These are phyloP conservation scores for Lyophyllum atratum DNA, from an alignment of 768 basidiomycete genomes.

Conservation along the genomic window DNA sequence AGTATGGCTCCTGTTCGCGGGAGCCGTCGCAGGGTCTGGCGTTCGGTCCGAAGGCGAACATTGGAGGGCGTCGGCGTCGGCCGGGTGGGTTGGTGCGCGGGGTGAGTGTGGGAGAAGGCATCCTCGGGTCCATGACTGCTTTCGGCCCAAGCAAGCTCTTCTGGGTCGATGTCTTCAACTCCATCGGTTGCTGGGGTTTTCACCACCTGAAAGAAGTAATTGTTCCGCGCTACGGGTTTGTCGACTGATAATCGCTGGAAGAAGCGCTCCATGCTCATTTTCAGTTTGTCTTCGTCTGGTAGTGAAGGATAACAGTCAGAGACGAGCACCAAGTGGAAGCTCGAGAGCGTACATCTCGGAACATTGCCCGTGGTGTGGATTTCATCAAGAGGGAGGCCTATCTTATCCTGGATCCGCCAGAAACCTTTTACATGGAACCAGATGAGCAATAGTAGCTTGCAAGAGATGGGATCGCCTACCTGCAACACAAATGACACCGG, in stretches of 20 bases:
- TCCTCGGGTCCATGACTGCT: constrained; percentile 35
- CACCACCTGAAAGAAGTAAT: constrained; percentile 50
- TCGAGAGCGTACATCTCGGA: constrained; percentile 59
- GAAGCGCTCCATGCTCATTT: constrained; percentile 67
- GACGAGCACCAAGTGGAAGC: not conserved
- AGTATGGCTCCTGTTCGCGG: constrained; percentile 63
- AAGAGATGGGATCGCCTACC: constrained; percentile 37
- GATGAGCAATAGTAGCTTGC: not conserved
- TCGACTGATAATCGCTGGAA: constrained; percentile 67
- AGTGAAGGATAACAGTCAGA: not conserved
- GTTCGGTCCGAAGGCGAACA: constrained; percentile 60
- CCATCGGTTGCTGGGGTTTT: constrained; percentile 13
- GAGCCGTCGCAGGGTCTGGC: constrained; percentile 68
- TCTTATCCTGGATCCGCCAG: constrained; percentile 78
- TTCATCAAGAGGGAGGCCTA: constrained; percentile 70
- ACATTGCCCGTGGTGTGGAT: constrained; percentile 74
- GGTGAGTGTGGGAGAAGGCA: constrained; percentile 18
- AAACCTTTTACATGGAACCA: constrained; percentile 47
- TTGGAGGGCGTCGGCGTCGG: constrained; percentile 37
- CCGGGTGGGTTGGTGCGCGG: constrained; percentile 13
- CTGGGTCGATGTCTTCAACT: constrained; percentile 46
- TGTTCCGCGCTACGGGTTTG: constrained; percentile 72
- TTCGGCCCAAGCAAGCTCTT: constrained; percentile 62
- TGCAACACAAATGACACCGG: constrained; percentile 65
- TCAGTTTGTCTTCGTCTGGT: constrained; percentile 61